Percentiles rank a stretch among this genome's conserved stretches.
Evolutionary conservation across 345 rosid species (phyloP).

Genomic region (Lenwebbia sp.): DNA sequence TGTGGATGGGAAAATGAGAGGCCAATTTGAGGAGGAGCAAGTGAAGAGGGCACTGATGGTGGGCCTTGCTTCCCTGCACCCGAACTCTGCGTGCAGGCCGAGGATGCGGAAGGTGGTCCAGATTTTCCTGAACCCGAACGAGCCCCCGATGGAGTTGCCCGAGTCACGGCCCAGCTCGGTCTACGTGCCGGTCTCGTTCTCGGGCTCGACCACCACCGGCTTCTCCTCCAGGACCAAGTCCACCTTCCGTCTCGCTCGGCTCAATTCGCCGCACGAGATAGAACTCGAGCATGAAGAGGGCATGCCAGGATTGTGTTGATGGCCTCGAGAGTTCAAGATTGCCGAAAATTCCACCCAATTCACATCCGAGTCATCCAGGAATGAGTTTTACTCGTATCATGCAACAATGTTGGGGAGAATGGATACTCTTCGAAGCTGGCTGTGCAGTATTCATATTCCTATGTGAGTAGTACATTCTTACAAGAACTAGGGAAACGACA

Average conservation of each 20-base stretch:
- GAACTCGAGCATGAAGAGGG: not conserved
- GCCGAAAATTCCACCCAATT: not conserved
- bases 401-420: not conserved
- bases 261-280: not conserved
- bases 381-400: not conserved
- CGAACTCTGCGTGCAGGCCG: conserved; percentile 9
- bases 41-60: conserved; percentile 12
- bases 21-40: conserved; percentile 11
- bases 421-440: not conserved
- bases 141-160: conserved; percentile 21
- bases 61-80: conserved; percentile 25
- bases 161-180: conserved; percentile 9
- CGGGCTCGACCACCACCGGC: not conserved
- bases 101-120: conserved; percentile 27
- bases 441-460: no score
- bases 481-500: not conserved
- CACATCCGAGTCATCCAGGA: not conserved
- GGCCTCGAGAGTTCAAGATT: not conserved
- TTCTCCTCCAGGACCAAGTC: not conserved
- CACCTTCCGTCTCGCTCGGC: not conserved
- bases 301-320: not conserved
- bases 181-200: conserved; percentile 7
- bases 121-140: conserved; percentile 20
- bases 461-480: not conserved
- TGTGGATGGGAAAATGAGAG: conserved; percentile 7